Evolutionary conservation across 2,329 filamentous ascomycete genomes (phyloP), one percentile per base, ranked within the genome.

Genomic region (Blastomyces silverae): DNA sequence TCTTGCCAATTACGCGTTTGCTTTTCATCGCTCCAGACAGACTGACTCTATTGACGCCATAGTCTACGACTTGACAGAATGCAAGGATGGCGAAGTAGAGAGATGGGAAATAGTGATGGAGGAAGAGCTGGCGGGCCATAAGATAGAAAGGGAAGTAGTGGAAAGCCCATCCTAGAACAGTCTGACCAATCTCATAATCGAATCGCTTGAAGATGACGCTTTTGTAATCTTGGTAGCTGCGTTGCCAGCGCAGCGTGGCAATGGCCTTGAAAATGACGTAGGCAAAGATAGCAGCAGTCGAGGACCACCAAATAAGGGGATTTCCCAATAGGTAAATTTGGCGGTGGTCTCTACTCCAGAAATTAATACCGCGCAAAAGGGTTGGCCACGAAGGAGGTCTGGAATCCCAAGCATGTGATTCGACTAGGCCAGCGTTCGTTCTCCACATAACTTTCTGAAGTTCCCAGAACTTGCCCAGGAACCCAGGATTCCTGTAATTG

Each of bases 121-220:
- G 83, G 84, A 99, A 99, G 46, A 99, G 87, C 79, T 99, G 94
- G 71, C 94, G 92, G 75, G 94, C 87, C 94, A 99, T 97, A 65
- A 99, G 85, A 81, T 87, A 99, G 82, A 99, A 99, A 13, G 94
- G 94, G 83, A 99, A 97, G 82, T 97, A 99, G 79, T 99, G 94
- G 77, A 99, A 89, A 59, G 90, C 91, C 94, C 94, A 99, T 70
- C 90, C 94, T 10, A 99, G 85, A 42, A 97, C 89, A 22, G 87
- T 91, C 63, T 87, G 91, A 67, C 94, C 94, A 66, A 97, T 86
- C 78, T 99, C 94, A 74, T 97, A 97, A 78, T 97, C 94, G 76
- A 97, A 99, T 64, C 94, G 91, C 81, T 96, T 96, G 83, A 97
- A 96, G 50, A 85, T 89, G 60, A 86, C 77, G 75, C 89, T 87